These are phyloP conservation scores for Daldinia childiae DNA, from an alignment of 495 filamentous ascomycete species.

Conservation along the genomic window DNA sequence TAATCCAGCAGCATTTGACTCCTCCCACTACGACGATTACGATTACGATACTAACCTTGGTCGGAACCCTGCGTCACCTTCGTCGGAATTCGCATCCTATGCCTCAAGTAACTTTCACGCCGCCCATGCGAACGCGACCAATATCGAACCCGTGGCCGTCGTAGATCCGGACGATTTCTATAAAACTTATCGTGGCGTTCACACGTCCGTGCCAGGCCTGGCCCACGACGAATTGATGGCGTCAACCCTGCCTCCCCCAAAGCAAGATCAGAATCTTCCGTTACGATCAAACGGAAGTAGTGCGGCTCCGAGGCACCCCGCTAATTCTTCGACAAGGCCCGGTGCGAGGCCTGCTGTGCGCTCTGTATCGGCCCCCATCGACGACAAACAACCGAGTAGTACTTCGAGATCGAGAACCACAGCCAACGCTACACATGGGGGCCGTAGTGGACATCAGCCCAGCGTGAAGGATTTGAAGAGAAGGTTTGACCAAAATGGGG, in stretches of 20 bases:
- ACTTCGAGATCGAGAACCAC: constrained; percentile 45
- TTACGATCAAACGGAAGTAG: constrained; percentile 50
- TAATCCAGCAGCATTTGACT: constrained; percentile 32
- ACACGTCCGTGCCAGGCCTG: constrained; percentile 35
- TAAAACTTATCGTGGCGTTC: constrained; percentile 55
- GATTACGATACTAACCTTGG: constrained; percentile 22
- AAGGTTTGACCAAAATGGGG: constrained; percentile 59
- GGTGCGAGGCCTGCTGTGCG: constrained; percentile 49
- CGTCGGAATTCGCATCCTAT: constrained; percentile 49
- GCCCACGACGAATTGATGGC: constrained; percentile 48
- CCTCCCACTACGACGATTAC: constrained; percentile 37
- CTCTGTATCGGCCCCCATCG: constrained; percentile 61
- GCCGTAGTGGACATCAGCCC: constrained; percentile 46
- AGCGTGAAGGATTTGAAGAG: constrained; percentile 66
- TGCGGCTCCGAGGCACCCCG: constrained; percentile 50
- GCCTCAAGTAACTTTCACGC: constrained; percentile 52
- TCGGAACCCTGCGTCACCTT: constrained; percentile 20
- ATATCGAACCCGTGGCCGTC: constrained; percentile 48
- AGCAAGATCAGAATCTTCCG: constrained; percentile 40
- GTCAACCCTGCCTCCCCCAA: constrained; percentile 47
- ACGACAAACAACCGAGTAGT: constrained; percentile 46
- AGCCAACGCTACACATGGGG: constrained; percentile 39
- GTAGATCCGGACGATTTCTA: constrained; percentile 64
- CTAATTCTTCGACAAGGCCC: constrained; percentile 44
- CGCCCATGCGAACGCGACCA: constrained; percentile 49